phyloP scores from a whole-genome alignment of 768 basidiomycete species.

The Collybia nuda region DNA sequence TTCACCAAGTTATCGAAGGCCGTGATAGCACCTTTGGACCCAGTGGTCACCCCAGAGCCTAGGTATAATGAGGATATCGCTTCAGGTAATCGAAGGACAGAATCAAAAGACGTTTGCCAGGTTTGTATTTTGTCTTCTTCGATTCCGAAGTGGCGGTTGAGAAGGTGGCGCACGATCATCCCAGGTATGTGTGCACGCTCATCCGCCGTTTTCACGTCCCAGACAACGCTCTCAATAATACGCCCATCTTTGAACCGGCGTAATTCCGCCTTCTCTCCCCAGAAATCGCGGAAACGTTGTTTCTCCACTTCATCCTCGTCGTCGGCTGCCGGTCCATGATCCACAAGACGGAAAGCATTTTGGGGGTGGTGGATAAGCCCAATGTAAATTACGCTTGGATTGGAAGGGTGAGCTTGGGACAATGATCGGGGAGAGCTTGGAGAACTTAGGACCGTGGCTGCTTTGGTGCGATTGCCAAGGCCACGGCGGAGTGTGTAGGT shows the following conservation, averaged over 20 bases:
- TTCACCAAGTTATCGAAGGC: conserved; percentile 83
- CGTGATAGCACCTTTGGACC: conserved; percentile 70
- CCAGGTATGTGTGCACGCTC: conserved; percentile 78
- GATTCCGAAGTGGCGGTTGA: conserved; percentile 77
- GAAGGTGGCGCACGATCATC: conserved; percentile 71
- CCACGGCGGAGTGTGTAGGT: conserved; percentile 56
- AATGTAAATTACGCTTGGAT: conserved; percentile 53
- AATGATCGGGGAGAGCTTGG: conserved; percentile 42
- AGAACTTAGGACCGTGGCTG: conserved; percentile 59
- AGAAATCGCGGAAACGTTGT: conserved; percentile 74
- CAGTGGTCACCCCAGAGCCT: conserved; percentile 39
- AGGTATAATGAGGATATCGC: conserved; percentile 45
- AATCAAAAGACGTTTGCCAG: conserved; percentile 62
- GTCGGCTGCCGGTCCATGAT: conserved; percentile 84
- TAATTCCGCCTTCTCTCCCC: conserved; percentile 91
- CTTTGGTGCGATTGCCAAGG: conserved; percentile 70
- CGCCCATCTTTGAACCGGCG: conserved; percentile 95
- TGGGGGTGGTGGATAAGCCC: conserved; percentile 75
- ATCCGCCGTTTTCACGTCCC: conserved; percentile 83
- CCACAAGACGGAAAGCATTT: conserved; percentile 82
- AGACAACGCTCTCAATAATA: conserved; percentile 93
- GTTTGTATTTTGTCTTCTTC: conserved; percentile 46
- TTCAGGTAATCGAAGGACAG: conserved; percentile 57
- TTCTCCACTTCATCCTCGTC: conserved; percentile 51
- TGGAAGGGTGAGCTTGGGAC: conserved; percentile 56